Conservation (phyloP, 768 basidiomycete species). For the Boletus reticuloceps region DNA sequence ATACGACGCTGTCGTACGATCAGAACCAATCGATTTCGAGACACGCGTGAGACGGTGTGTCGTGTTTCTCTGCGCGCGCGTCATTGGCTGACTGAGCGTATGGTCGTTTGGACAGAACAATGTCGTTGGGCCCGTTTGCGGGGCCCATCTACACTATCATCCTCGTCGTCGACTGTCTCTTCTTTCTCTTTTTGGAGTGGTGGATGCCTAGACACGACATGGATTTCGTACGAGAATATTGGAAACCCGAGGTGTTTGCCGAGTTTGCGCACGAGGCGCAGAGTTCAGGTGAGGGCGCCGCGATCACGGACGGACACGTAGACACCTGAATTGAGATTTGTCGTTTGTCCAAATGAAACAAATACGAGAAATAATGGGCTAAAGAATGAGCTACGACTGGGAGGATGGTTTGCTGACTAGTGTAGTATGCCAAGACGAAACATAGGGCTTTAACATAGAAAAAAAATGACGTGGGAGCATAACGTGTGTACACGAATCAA, state of each 20-base stretch:
- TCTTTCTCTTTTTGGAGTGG: constrained; percentile 83
- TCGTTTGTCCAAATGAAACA: constrained; percentile 5
- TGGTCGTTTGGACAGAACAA: constrained; percentile 47
- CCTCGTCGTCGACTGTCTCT: constrained; percentile 83
- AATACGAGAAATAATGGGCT: constrained; percentile 22
- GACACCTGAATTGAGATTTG: neutral
- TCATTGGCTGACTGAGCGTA: too few relatives aligned
- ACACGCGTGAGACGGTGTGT: constrained; percentile 73
- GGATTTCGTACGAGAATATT: constrained; percentile 68
- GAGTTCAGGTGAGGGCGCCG: neutral
- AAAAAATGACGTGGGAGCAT: neutral
- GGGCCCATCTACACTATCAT: constrained; percentile 90
- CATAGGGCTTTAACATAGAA: neutral
- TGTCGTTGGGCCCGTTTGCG: constrained; percentile 73
- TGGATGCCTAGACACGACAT: constrained; percentile 75
- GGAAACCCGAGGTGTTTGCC: constrained; percentile 42
- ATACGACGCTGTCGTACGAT: constrained; percentile 65
- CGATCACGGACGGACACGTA: neutral
- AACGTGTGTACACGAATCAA: neutral
- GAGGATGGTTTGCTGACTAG: neutral
- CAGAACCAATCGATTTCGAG: constrained; percentile 66
- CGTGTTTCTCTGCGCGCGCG: too few relatives aligned
- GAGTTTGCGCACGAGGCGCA: constrained; percentile 11
- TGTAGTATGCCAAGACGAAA: constrained; percentile 1
- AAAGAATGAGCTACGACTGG: constrained; percentile 8